Evolutionary conservation across 208 protist species (phyloP).

Genomic region (Acanthamoeba sp.): DNA sequence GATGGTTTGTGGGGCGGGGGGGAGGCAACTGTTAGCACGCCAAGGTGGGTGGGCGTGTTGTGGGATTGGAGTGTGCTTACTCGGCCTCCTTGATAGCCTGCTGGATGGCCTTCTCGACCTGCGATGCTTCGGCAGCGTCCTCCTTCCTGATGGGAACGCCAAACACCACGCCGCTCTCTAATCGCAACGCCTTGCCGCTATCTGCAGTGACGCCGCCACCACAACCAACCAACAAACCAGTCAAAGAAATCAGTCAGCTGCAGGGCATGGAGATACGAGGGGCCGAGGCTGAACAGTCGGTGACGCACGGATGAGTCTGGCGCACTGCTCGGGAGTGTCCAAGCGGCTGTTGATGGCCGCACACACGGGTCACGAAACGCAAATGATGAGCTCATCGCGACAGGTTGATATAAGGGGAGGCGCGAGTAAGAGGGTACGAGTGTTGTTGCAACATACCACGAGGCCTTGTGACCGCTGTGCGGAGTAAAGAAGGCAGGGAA

Average conservation of each 20-base stretch:
- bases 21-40: not conserved
- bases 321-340: slow-evolving; percentile 67
- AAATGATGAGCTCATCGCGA: not conserved
- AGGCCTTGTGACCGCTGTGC: slow-evolving; percentile 54
- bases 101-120: slow-evolving; percentile 80
- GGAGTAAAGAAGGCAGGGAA: slow-evolving; percentile 93
- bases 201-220: no score
- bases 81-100: slow-evolving; percentile 84
- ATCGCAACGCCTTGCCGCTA: slow-evolving; percentile 70
- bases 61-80: not conserved
- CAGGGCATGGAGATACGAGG: no score
- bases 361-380: not conserved
- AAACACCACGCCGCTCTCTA: slow-evolving; percentile 86
- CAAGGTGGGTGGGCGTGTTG: not conserved
- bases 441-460: not conserved
- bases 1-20: no score
- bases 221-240: no score
- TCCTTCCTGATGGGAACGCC: slow-evolving; percentile 86
- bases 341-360: slow-evolving; percentile 59
- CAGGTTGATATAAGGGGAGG: not conserved
- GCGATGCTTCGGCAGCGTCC: slow-evolving; percentile 77
- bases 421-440: not conserved
- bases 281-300: no score
- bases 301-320: slow-evolving; percentile 75
- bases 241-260: not conserved